Conservation (phyloP, 2,329 filamentous ascomycete species). For the Orbilia oligospora region DNA sequence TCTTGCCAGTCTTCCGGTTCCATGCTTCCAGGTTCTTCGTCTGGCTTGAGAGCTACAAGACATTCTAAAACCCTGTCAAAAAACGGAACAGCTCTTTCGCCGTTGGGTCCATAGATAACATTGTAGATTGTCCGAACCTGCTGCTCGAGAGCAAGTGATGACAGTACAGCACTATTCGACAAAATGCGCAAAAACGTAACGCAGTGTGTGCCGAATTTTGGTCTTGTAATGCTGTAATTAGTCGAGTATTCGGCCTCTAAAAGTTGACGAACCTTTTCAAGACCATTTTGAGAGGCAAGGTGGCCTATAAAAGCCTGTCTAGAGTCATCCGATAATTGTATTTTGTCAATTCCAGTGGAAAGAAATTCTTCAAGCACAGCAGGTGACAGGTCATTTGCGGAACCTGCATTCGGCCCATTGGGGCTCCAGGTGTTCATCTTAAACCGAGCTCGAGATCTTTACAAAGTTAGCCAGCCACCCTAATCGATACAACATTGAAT, state of each 20-base stretch:
- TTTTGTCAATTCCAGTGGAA: slow-evolving; percentile 36
- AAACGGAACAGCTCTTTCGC: slow-evolving; percentile 62
- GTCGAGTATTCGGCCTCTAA: slow-evolving; percentile 37
- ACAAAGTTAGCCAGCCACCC: not conserved
- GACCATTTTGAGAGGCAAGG: slow-evolving; percentile 37
- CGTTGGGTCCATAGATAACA: slow-evolving; percentile 63
- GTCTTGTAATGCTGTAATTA: slow-evolving; percentile 43
- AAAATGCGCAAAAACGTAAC: slow-evolving; percentile 63
- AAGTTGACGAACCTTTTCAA: slow-evolving; percentile 43
- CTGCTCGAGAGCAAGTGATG: slow-evolving; percentile 63
- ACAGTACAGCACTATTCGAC: slow-evolving; percentile 62
- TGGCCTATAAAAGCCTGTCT: slow-evolving; percentile 33
- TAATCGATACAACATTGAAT: no score
- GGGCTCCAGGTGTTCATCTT: slow-evolving; percentile 26
- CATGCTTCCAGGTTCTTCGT: slow-evolving; percentile 22
- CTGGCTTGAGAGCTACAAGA: slow-evolving; percentile 18
- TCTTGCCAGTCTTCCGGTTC: slow-evolving; percentile 27
- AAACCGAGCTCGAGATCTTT: slow-evolving; percentile 26
- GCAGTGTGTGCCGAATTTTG: slow-evolving; percentile 61
- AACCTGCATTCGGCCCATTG: slow-evolving; percentile 2
- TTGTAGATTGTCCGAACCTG: slow-evolving; percentile 65
- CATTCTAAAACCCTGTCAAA: slow-evolving; percentile 55
- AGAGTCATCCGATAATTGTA: slow-evolving; percentile 30
- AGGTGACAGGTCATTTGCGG: slow-evolving; percentile 20
- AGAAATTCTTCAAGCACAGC: slow-evolving; percentile 47